phyloP scores from a whole-genome alignment of 2,329 filamentous ascomycete species.

The Aspergillus jensenii region DNA sequence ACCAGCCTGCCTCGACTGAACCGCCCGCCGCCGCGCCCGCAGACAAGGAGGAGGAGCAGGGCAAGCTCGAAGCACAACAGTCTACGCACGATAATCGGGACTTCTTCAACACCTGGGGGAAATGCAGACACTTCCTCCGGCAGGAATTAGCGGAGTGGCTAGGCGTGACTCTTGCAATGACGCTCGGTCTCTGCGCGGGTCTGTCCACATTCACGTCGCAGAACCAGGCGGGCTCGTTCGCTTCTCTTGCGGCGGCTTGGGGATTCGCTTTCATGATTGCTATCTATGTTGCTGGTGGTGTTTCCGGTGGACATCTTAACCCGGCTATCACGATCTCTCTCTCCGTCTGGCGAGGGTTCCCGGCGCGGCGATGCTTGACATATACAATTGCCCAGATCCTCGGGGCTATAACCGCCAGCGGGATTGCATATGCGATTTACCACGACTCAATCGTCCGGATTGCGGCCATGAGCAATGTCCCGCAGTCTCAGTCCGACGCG shows the following conservation, averaged over 20 bases:
- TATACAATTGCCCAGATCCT: constrained; percentile 38
- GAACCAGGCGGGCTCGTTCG: constrained; percentile 24
- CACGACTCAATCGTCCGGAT: constrained; percentile 32
- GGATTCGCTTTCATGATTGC: constrained; percentile 37
- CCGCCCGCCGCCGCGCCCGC: background rate
- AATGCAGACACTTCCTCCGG: constrained; percentile 23
- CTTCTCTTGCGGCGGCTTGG: constrained; percentile 24
- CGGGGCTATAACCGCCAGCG: constrained; percentile 34
- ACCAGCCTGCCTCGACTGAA: background rate
- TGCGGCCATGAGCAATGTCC: constrained; percentile 13
- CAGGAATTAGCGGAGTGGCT: constrained; percentile 34
- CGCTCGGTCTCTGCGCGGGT: constrained; percentile 28
- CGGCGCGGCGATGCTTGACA: constrained; percentile 22
- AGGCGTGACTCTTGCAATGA: constrained; percentile 29
- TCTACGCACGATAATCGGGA: constrained; percentile 15
- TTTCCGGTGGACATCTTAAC: constrained; percentile 52
- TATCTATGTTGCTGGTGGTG: constrained; percentile 47
- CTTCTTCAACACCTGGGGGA: constrained; percentile 30
- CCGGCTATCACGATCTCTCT: constrained; percentile 45
- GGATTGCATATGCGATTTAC: constrained; percentile 38
- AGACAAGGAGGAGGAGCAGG: background rate
- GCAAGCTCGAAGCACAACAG: background rate
- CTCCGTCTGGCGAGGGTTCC: constrained; percentile 36
- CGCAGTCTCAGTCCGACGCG: constrained; percentile 18
- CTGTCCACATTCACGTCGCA: constrained; percentile 23